Conservation (phyloP, 345 rosid species). For the Populus deltoides region DNA sequence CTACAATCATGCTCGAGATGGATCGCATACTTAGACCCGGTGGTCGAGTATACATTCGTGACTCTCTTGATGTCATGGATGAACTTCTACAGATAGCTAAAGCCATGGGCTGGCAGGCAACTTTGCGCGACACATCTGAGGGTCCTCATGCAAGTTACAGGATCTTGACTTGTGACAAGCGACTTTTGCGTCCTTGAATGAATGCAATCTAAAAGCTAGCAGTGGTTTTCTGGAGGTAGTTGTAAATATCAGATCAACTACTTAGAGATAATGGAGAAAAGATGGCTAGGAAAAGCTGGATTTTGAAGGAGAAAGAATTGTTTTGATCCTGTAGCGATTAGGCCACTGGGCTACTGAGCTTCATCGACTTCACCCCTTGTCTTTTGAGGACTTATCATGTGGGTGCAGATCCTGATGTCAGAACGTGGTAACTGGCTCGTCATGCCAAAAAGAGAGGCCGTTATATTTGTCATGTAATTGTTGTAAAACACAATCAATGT, state of each 20-base stretch:
- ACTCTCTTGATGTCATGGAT: slow-evolving; percentile 63
- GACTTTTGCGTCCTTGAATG: slow-evolving; percentile 38
- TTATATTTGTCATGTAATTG: neutral
- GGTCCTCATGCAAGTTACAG: slow-evolving; percentile 96
- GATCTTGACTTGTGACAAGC: slow-evolving; percentile 74
- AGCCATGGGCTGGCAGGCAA: slow-evolving; percentile 76
- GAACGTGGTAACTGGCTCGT: neutral
- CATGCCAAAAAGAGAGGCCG: neutral
- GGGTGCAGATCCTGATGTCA: neutral
- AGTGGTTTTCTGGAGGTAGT: neutral
- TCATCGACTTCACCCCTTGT: neutral
- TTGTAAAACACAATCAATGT: neutral
- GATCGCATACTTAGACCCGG: slow-evolving; percentile 96
- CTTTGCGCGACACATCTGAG: slow-evolving; percentile 74
- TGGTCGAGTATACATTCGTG: slow-evolving; percentile 82
- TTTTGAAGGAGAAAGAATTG: neutral
- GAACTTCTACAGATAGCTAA: slow-evolving; percentile 73
- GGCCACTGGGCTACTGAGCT: neutral
- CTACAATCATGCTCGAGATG: slow-evolving; percentile 95
- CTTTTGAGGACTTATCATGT: neutral
- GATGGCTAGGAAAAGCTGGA: no score
- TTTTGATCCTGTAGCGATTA: neutral
- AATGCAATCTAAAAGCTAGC: neutral
- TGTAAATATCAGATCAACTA: slow-evolving; percentile 9
- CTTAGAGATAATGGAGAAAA: neutral